Evolutionary conservation across 2,329 filamentous ascomycete genomes (phyloP), one percentile per base, ranked within the genome.

Genomic region (Aspergillus sp.): DNA sequence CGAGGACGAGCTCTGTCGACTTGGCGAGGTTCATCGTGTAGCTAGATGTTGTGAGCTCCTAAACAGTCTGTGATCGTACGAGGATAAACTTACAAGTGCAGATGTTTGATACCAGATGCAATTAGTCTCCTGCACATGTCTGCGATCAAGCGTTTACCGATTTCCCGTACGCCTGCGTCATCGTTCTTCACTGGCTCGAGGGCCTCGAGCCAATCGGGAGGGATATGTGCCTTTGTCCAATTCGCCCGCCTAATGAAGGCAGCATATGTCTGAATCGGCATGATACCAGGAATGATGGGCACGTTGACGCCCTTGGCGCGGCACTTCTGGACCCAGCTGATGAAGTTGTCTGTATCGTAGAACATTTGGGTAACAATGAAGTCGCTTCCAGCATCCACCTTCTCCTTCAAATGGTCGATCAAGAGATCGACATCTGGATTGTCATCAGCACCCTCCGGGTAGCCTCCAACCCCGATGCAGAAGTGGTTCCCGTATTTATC

Each of bases 321-420:
- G 62, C 94, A 93, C 75, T 91, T 95, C 68, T 86, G 83, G 43
- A 96, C 91, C 95, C 95, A 99, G 57, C 89, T 86, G 57, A 98
- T 80, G 79, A 99, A 99, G 74, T 95, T 94, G 72, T 99, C 94
- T 54, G 88, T 93, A 73, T 99, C 94, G 82, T 99, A 99, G 80
- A 98, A 98, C 95, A 99, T 99, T 81, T 99, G 95, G 0, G 95
- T 98, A 57, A 99, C 91, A 66, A 99, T 91, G 76, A 98, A 99
- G 7, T 91, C 90, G 64, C 90, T 93, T 55, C 95, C 95, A 62
- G 92, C 91, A 75, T 99, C 95, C 38, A 98, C 89, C 82, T 99
- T 99, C 78, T 98, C 91, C 81, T 98, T 98, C 73, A 99, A 80
- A 76, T 98, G 95, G 66, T 95, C 89, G 66, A 99, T 87, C 71